A percentile compares a stretch with the other conserved stretches of the same genome.
These are phyloP conservation scores for Linum lewisii DNA, from an alignment of 345 rosid species.

Conservation along the genomic window DNA sequence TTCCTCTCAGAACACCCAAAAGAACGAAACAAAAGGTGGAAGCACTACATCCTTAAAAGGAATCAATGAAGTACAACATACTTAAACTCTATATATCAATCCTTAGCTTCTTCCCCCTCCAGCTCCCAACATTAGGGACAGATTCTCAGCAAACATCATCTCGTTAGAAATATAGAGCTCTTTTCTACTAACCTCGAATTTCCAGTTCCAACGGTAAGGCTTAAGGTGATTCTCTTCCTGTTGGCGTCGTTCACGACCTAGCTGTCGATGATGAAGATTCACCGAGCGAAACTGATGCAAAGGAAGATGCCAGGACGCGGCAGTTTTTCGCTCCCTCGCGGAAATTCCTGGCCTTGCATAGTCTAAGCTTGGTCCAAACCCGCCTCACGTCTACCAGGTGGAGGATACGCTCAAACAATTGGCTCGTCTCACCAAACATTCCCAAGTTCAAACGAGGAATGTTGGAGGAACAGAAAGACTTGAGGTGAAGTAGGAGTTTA, in stretches of 20 bases:
- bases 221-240: not conserved
- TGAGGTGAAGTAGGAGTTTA: slow-evolving; percentile 35
- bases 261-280: slow-evolving; percentile 56
- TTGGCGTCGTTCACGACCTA: slow-evolving; percentile 32
- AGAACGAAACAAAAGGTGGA: not conserved
- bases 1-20: slow-evolving; percentile 20
- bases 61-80: not conserved
- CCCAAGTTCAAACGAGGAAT: slow-evolving; percentile 64
- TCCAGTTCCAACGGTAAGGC: not conserved
- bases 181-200: slow-evolving; percentile 6
- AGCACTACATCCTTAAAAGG: too few relatives aligned
- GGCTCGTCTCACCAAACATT: slow-evolving; percentile 86
- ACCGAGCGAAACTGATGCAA: slow-evolving; percentile 82
- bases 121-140: slow-evolving; percentile 8
- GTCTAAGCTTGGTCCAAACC: slow-evolving; percentile 60
- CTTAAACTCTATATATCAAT: not conserved
- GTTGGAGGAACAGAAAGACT: slow-evolving; percentile 45
- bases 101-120: not conserved
- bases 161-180: slow-evolving; percentile 11
- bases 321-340: slow-evolving; percentile 68
- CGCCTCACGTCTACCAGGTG: slow-evolving; percentile 78
- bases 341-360: slow-evolving; percentile 67
- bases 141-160: slow-evolving; percentile 8
- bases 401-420: slow-evolving; percentile 48
- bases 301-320: slow-evolving; percentile 83